These are phyloP conservation scores for Coemansia sp. DNA, from an alignment of 192 early-diverging fungal species.

Conservation along the genomic window DNA sequence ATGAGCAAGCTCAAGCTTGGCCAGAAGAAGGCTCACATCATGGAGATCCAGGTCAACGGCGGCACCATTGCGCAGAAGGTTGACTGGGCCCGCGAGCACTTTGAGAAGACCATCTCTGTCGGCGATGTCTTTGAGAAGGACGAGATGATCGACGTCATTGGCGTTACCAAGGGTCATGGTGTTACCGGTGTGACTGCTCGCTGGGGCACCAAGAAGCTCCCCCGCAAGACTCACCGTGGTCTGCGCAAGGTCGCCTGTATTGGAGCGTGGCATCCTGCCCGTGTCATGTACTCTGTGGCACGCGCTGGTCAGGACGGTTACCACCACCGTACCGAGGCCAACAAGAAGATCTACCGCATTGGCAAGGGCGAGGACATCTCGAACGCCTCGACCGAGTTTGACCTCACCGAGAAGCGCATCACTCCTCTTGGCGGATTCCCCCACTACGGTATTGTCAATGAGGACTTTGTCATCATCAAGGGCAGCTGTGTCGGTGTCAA, in stretches of 20 bases:
- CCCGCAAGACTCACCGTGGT: conserved; percentile 99
- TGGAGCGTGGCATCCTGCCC: conserved; percentile 96
- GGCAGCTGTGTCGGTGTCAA: conserved; percentile 94
- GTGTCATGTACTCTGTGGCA: conserved; percentile 98
- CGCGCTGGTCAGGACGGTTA: conserved; percentile 99
- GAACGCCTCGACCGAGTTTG: conserved; percentile 94
- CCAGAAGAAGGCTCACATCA: conserved; percentile 99
- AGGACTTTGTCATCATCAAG: conserved; percentile 99
- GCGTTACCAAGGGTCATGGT: conserved; percentile 99
- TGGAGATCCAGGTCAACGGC: conserved; percentile 99
- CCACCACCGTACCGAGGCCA: conserved; percentile 99
- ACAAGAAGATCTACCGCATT: conserved; percentile 99
- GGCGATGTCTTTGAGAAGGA: conserved; percentile 94
- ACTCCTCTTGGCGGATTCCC: conserved; percentile 99
- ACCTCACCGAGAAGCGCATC: conserved; percentile 93
- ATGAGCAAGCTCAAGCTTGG: conserved; percentile 91
- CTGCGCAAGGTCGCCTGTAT: conserved; percentile 99
- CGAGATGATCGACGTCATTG: conserved; percentile 99
- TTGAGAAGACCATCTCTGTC: conserved; percentile 94
- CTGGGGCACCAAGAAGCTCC: conserved; percentile 99
- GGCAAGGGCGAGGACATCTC: conserved; percentile 81
- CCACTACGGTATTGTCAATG: conserved; percentile 97
- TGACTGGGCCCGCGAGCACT: conserved; percentile 95
- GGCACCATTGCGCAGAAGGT: conserved; percentile 96
- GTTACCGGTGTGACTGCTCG: conserved; percentile 98